Evolutionary conservation across 176 grass and related monocot genomes (phyloP).

Genomic region (Bolboschoenus planiculmis): DNA sequence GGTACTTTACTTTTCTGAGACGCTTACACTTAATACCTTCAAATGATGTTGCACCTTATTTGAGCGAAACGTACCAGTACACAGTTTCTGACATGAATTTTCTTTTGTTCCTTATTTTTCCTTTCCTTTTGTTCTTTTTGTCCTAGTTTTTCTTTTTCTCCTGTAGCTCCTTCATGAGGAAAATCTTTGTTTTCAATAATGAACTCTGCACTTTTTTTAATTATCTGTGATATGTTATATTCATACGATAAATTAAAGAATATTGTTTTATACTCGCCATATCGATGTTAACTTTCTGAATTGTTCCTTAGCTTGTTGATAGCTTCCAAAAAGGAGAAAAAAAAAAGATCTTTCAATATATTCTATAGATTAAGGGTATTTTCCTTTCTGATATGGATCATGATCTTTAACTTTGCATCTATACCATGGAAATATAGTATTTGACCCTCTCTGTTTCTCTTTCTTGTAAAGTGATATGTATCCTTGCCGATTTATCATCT

Average conservation of each 20-base stretch:
- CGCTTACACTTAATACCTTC: neutral
- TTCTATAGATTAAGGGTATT: neutral
- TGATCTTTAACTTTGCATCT: neutral
- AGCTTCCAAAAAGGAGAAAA: neutral
- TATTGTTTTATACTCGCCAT: neutral
- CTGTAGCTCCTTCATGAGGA: neutral
- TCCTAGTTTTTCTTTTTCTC: neutral
- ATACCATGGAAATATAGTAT: neutral
- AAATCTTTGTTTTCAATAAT: neutral
- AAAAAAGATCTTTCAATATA: neutral
- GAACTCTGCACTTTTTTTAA: neutral
- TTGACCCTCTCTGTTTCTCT: neutral
- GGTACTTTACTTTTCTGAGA: neutral
- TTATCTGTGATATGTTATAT: neutral
- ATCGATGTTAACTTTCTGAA: neutral
- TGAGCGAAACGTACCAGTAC: neutral
- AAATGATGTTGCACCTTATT: neutral
- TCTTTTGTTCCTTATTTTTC: neutral
- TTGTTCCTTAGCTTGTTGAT: neutral
- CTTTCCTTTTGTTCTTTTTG: neutral
- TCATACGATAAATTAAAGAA: neutral
- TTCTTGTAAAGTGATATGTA: neutral
- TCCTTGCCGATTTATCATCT: neutral
- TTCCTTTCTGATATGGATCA: neutral
- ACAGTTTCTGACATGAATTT: neutral